Evolutionary conservation across 768 basidiomycete species (phyloP).

Genomic region (Suillus placidus): DNA sequence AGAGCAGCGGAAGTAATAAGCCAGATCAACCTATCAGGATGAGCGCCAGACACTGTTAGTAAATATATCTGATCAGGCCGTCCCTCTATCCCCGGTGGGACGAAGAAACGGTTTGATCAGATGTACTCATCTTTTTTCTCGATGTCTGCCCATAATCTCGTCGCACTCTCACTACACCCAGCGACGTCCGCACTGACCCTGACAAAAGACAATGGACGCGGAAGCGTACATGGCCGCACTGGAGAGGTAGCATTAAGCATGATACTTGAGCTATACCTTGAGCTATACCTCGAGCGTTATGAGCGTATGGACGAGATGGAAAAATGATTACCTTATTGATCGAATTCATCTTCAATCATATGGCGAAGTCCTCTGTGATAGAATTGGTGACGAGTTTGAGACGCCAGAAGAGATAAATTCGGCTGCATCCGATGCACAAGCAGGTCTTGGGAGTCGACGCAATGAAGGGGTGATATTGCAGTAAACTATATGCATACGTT

Average conservation of each 20-base stretch:
- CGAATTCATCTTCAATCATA: slow-evolving; percentile 30
- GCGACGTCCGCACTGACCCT: slow-evolving; percentile 43
- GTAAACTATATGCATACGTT: too few species aligned
- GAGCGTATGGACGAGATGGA: slow-evolving; percentile 42
- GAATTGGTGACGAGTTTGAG: too few species aligned
- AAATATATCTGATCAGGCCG: not conserved
- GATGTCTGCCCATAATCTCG: not conserved
- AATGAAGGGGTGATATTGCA: too few species aligned
- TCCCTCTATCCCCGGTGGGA: not conserved
- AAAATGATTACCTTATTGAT: slow-evolving; percentile 36
- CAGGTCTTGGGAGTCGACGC: too few species aligned
- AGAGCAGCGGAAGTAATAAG: too few species aligned
- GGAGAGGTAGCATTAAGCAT: slow-evolving; percentile 46
- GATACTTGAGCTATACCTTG: slow-evolving; percentile 49
- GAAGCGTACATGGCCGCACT: slow-evolving; percentile 40
- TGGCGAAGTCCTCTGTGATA: slow-evolving; percentile 30
- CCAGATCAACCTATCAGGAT: too few species aligned
- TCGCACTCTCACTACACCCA: slow-evolving; percentile 39
- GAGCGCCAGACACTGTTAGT: too few species aligned
- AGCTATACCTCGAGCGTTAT: slow-evolving; percentile 50
- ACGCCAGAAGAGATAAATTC: too few species aligned
- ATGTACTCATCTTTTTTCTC: not conserved
- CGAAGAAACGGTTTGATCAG: not conserved
- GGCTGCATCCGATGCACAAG: too few species aligned
- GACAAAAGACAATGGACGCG: slow-evolving; percentile 34